A percentile compares a stretch with the other conserved stretches of the same genome.
Evolutionary conservation across 257 asterid genomes (phyloP).

Genomic region (Solanum sparsipilum): DNA sequence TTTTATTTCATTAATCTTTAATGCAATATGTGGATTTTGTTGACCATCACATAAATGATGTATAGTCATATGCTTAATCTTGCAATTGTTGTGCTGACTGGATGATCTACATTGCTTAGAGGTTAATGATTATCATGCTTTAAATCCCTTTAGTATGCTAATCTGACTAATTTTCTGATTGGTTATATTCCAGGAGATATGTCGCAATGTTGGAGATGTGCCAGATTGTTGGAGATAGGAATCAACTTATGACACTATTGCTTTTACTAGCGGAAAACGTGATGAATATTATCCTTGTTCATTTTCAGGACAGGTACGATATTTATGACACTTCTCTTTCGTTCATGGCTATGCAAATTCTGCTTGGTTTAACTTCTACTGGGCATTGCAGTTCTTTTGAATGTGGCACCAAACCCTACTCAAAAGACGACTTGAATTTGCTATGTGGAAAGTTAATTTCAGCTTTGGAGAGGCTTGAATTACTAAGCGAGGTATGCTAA

Average conservation of each 20-base stretch:
- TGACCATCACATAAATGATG: background rate
- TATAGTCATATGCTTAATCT: background rate
- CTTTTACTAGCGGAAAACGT: constrained; percentile 73
- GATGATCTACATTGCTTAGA: background rate
- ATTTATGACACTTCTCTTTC: background rate
- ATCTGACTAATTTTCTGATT: background rate
- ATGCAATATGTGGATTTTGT: background rate
- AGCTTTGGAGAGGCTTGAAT: constrained; percentile 70
- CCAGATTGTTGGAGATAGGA: constrained; percentile 60
- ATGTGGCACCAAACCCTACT: constrained; percentile 15
- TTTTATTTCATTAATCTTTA: background rate
- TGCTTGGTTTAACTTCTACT: background rate
- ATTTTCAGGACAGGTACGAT: constrained; percentile 76
- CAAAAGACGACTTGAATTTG: constrained; percentile 36
- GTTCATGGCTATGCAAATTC: background rate
- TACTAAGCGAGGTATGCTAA: constrained; percentile 56
- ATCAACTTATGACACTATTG: constrained; percentile 54
- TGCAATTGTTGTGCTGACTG: background rate
- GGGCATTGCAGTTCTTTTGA: constrained; percentile 13
- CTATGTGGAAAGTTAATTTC: constrained; percentile 58
- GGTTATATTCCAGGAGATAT: constrained; percentile 46
- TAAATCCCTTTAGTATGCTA: background rate
- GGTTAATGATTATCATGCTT: background rate
- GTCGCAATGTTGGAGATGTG: constrained; percentile 86
- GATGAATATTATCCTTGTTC: constrained; percentile 75